Percentiles rank a stretch among this genome's conserved stretches.
phyloP scores from a whole-genome alignment of 306 rosid genomes.

The Crotalaria pallida region DNA sequence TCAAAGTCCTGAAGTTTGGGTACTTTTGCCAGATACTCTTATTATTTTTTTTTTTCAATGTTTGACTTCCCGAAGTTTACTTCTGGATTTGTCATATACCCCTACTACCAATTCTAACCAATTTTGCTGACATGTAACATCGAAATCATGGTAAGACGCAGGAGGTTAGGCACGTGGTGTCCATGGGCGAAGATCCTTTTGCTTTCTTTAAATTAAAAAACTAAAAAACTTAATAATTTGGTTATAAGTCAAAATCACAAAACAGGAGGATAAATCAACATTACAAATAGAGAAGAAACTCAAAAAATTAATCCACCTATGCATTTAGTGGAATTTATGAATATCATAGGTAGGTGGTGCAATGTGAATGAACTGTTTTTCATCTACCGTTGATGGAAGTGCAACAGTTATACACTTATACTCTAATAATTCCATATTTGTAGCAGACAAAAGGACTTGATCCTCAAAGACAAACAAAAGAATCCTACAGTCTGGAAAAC shows the following conservation, averaged over 20 bases:
- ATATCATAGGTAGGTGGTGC: neutral
- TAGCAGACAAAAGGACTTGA: neutral
- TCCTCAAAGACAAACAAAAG: neutral
- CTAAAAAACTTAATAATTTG: neutral
- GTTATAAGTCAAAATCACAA: neutral
- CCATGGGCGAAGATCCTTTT: too few relatives aligned
- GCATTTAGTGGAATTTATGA: neutral
- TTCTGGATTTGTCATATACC: too few relatives aligned
- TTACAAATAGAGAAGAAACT: neutral
- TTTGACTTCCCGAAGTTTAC: too few relatives aligned
- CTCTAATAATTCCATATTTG: neutral
- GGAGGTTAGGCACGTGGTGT: too few relatives aligned
- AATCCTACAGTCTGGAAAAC: neutral
- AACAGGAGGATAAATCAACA: neutral
- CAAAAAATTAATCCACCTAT: neutral
- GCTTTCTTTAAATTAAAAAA: too few relatives aligned
- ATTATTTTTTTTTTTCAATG: too few relatives aligned
- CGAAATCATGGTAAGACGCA: too few relatives aligned
- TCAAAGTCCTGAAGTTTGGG: too few relatives aligned
- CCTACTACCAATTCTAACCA: too few relatives aligned
- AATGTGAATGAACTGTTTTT: conserved; percentile 10
- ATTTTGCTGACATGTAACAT: too few relatives aligned
- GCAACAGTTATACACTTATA: neutral
- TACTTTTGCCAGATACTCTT: too few relatives aligned
- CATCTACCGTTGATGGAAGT: neutral